These are phyloP conservation scores for Mucor velutinosus DNA, from an alignment of 371 early-diverging fungal species.

Conservation along the genomic window DNA sequence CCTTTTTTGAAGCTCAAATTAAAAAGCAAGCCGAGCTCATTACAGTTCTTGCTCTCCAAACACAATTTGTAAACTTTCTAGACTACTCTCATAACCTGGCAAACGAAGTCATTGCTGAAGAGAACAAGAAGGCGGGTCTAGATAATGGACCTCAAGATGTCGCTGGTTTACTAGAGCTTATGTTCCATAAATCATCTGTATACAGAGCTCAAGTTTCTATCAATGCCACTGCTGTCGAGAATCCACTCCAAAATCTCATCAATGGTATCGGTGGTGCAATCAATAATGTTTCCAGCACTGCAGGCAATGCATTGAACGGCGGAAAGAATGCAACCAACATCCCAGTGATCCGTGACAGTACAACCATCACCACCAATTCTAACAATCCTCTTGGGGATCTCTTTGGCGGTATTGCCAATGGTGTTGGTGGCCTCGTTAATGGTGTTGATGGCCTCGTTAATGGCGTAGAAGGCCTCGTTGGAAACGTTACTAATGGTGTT, in stretches of 20 bases:
- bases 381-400: background rate
- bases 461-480: background rate
- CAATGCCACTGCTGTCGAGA: background rate
- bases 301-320: background rate
- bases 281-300: background rate
- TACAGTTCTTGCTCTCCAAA: background rate
- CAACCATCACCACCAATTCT: background rate
- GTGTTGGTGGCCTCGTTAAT: background rate
- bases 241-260: background rate
- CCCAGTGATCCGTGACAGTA: background rate
- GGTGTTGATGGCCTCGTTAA: background rate
- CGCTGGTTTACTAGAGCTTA: background rate
- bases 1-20: background rate
- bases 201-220: background rate
- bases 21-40: conserved; percentile 1
- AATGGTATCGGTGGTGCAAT: background rate
- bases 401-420: background rate
- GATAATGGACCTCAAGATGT: background rate
- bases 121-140: background rate
- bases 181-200: background rate
- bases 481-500: background rate
- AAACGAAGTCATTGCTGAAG: background rate
- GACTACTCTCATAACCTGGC: background rate
- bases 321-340: background rate
- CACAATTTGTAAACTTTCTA: background rate